Evolutionary conservation across 345 rosid species (phyloP).

Genomic region (Eutrema heterophyllum): DNA sequence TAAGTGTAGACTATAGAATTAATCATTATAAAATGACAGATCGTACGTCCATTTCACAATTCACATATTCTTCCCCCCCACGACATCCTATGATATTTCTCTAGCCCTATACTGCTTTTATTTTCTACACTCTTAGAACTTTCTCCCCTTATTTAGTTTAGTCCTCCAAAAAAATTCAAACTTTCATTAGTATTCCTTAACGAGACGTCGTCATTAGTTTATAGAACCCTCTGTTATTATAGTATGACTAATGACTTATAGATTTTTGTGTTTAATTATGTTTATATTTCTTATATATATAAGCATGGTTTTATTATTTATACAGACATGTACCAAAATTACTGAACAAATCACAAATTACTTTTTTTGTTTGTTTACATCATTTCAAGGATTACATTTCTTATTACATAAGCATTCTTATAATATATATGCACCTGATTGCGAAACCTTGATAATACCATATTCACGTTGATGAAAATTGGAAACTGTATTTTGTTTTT

Average conservation of each 20-base stretch:
- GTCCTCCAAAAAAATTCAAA: background rate
- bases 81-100: constrained; percentile 1
- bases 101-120: background rate
- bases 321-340: background rate
- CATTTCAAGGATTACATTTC: background rate
- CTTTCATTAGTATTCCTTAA: background rate
- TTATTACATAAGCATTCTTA: constrained; percentile 3
- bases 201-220: background rate
- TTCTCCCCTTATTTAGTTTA: background rate
- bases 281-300: background rate
- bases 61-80: background rate
- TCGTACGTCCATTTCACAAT: background rate
- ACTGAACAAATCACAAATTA: background rate
- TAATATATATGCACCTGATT: background rate
- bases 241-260: background rate
- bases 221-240: background rate
- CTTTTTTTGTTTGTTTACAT: background rate
- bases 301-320: background rate
- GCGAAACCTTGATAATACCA: background rate
- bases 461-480: background rate
- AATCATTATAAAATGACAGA: background rate
- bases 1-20: background rate
- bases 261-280: background rate
- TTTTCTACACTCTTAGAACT: background rate
- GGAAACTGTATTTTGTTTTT: background rate